These are phyloP conservation scores for Davidsoniella eucalypti DNA, from an alignment of 2,329 filamentous ascomycete genomes.

Conservation along the genomic window DNA sequence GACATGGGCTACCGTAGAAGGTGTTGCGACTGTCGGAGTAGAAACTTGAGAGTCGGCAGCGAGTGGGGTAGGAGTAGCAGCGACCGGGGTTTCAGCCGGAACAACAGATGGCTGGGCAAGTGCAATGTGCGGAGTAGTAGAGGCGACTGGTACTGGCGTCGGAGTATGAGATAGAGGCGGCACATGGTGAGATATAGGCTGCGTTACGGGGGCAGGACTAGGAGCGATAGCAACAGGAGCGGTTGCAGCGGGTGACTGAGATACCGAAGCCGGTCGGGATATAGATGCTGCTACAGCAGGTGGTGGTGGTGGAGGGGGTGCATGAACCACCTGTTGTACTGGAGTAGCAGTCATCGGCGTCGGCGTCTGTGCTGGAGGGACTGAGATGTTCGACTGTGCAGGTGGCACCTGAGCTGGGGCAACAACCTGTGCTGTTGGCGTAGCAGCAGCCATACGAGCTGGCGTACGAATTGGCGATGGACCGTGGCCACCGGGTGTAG, in stretches of 20 bases:
- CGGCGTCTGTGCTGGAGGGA: not conserved
- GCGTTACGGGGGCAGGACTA: not conserved
- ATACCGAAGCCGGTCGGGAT: not conserved
- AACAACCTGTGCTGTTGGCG: not conserved
- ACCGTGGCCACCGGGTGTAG: not conserved
- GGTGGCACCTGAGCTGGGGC: not conserved
- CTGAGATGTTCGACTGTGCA: not conserved
- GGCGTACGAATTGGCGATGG: slow-evolving; percentile 1
- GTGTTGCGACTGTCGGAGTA: not conserved
- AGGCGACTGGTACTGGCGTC: not conserved
- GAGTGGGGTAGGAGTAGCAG: not conserved
- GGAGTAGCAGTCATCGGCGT: not conserved
- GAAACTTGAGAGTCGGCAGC: not conserved
- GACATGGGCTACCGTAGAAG: not conserved
- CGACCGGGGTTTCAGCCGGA: not conserved
- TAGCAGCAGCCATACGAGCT: not conserved
- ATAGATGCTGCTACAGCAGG: not conserved
- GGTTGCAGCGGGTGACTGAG: not conserved
- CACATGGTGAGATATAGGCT: too few species aligned
- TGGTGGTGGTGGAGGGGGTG: not conserved
- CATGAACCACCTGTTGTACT: not conserved
- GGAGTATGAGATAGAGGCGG: not conserved
- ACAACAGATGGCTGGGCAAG: not conserved
- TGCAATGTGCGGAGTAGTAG: not conserved
- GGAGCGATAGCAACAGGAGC: not conserved